Base-by-base conservation (phyloP, 257 asterid genomes). In the Ocimum tenuiflorum region DNA sequence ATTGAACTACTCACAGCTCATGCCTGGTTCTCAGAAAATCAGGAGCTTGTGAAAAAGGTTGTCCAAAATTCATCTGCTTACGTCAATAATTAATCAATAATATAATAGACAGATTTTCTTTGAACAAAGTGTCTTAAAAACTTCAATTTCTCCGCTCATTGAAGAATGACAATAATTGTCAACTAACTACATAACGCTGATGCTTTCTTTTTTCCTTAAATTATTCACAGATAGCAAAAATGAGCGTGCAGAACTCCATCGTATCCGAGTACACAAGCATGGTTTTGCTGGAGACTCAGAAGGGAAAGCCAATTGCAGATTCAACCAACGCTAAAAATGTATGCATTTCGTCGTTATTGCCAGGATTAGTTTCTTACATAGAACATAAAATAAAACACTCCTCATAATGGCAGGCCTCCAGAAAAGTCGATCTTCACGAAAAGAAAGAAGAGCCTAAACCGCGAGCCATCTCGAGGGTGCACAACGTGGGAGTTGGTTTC, bases 11-110 rank as follows among this genome's bases (percentile, higher is more conserved):
- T 88, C 17, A 90, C 96, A 43, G 78, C 99, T 45, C 83, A 90
- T 77, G 95, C 96, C 64, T 94, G 99, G 97, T 75, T 72, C 69
- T 78, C 95, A 43, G 83, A 77, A 35, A 73, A 79, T 46, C 75
- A 68, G 77, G 95, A 88, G 75, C 94, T 94, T 63, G 72, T 77
- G 73, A 74, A 73, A 52, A 90, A 85, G 97, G 99, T 92, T 7
- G n/a, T n/a, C n/a, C n/a, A n/a, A n/a, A n/a, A n/a, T n/a, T 27
- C 36, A n/a, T n/a, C n/a, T n/a, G n/a, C n/a, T n/a, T n/a, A n/a
- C n/a, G n/a, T n/a, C n/a, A n/a, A n/a, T n/a, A n/a, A n/a, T n/a
- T n/a, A n/a, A n/a, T n/a, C n/a, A n/a, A n/a, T n/a, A n/a, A n/a
- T n/a, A n/a, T n/a, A n/a, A n/a, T n/a, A n/a, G n/a, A n/a, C n/a